Base-by-base conservation (phyloP, 2,329 filamentous ascomycete genomes). In the Herpotrichia juniperi region DNA sequence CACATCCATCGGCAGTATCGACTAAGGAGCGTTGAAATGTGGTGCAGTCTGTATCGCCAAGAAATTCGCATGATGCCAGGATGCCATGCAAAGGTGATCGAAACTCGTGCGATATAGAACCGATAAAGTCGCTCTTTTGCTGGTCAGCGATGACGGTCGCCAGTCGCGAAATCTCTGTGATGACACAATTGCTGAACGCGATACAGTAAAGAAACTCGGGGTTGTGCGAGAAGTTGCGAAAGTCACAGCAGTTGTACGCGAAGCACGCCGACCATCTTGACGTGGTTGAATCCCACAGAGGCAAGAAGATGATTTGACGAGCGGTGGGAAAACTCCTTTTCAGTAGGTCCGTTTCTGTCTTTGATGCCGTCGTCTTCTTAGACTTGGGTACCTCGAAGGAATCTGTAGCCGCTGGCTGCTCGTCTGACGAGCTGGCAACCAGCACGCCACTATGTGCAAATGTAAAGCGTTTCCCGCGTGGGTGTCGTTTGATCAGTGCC, bases 91-190 rank as follows among this genome's bases (percentile, higher is more conserved):
- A 28, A 78, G 75, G 24, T 77, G 79, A 31, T 34, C 79, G 71
- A 7, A 82, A 67, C 51, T 83, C 80, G 56, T 82, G 80, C 19
- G 74, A 78, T 31, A 82, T 77, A 0, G 74, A 77, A 0, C 76
- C 76, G 19, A 82, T 75, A 43, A 83, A 79, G 45, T 81, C 78
- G 1, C 74, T 74, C 54, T 83, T 82, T 8, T 78, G 77, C 46
- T 75, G 74, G 31, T 81, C 78, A 4, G 74, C 69, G 8, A 66
- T 68, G 11, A 74, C 62, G 1, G 73, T 74, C 25, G 74, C 71
- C 9, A 78, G 59, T 6, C 75, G 59, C 31, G 72, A 67, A 6
- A 78, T 59, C 52, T 79, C 73, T 4, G 70, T 73, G 62, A 75
- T 74, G 26, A 78, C 67, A 16, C 72, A 76, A 54, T 76, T 74